These are phyloP conservation scores for Aspergillus flavus DNA, from an alignment of 2,329 filamentous ascomycete species.

Conservation along the genomic window DNA sequence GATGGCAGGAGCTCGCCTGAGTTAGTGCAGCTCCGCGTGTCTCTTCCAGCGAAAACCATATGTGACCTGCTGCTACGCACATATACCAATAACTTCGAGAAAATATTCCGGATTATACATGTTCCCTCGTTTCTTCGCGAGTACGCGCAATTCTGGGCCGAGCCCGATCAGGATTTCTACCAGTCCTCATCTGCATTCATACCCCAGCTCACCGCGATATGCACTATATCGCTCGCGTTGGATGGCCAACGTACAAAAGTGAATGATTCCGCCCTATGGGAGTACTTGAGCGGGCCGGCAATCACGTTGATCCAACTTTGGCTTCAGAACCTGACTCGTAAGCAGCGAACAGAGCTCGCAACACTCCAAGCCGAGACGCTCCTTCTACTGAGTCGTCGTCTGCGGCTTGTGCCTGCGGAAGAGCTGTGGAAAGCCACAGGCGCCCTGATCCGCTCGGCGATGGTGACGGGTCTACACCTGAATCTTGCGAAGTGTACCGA, in stretches of 20 bases:
- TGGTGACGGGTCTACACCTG: constrained; percentile 47
- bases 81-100: constrained; percentile 25
- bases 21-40: constrained; percentile 13
- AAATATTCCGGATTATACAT: constrained; percentile 23
- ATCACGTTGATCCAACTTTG: constrained; percentile 16
- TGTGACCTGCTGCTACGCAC: constrained; percentile 22
- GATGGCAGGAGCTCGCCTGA: constrained; percentile 19
- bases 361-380: constrained; percentile 23
- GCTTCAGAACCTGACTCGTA: constrained; percentile 22
- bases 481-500: constrained; percentile 37
- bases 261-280: constrained; percentile 14
- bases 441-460: constrained; percentile 34
- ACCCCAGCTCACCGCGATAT: constrained; percentile 22
- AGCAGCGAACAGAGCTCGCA: constrained; percentile 22
- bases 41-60: constrained; percentile 18
- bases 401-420: constrained; percentile 16
- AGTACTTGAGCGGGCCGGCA: constrained; percentile 21
- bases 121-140: constrained; percentile 21
- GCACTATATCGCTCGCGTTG: constrained; percentile 12
- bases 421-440: constrained; percentile 50
- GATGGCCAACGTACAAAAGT: constrained; percentile 2
- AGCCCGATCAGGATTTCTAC: constrained; percentile 8
- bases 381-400: constrained; percentile 17
- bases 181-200: constrained; percentile 15
- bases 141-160: constrained; percentile 21